Evolutionary conservation across 768 basidiomycete species (phyloP).

Genomic region (Russula abietina): DNA sequence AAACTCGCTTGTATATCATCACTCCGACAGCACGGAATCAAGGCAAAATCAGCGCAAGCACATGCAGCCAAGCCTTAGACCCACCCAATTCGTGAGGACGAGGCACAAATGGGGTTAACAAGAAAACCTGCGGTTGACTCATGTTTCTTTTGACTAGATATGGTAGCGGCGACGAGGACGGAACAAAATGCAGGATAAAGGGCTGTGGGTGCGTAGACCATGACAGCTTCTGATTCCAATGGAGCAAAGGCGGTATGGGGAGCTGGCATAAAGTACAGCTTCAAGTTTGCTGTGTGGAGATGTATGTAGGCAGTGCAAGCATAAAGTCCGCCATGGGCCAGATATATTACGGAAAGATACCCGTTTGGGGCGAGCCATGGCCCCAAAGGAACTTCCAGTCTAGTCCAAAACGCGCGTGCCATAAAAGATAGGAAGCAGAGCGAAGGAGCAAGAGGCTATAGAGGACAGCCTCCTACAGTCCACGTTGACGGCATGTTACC

Average conservation of each 20-base stretch:
- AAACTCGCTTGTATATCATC: neutral
- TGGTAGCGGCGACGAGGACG: neutral
- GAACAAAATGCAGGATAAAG: neutral
- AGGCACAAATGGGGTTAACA: neutral
- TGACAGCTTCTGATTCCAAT: neutral
- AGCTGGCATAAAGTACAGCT: neutral
- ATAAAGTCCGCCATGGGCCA: neutral
- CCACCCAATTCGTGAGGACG: neutral
- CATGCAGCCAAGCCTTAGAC: neutral
- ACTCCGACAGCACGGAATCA: neutral
- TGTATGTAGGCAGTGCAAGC: conserved; percentile 4
- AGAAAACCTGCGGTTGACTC: neutral
- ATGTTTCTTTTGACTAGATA: neutral
- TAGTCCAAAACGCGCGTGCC: neutral
- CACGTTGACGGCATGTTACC: neutral
- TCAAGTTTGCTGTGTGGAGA: conserved; percentile 4
- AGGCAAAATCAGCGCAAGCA: conserved; percentile 4
- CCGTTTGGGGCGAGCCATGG: neutral
- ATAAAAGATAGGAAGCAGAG: neutral
- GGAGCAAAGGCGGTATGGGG: neutral
- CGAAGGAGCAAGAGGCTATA: neutral
- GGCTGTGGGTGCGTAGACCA: neutral
- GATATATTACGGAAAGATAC: neutral
- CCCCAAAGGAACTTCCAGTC: neutral
- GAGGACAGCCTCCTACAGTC: conserved; percentile 14